Base-by-base conservation (phyloP, 768 basidiomycete species). In the Boletellus ananiceps region DNA sequence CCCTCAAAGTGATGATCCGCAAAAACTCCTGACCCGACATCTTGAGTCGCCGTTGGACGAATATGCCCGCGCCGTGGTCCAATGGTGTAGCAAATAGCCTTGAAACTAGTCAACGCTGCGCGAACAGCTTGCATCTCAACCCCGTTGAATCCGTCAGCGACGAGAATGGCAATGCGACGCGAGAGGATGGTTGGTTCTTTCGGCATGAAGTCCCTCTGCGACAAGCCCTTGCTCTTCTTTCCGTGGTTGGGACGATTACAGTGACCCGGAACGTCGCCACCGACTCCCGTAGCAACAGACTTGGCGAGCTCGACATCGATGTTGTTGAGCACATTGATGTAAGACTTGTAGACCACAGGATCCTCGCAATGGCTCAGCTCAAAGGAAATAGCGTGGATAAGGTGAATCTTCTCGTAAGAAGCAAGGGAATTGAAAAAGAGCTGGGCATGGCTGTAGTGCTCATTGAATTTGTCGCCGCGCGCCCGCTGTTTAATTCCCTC, bases 301-400 rank as follows among this genome's bases (percentile, higher is more conserved):
- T 78, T 75, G 0, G 91, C 89, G 37, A 94, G 76, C 9, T 85
- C 76, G 58, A 81, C 72, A 67, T 91, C 83, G 59, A 95, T 80
- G 59, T 85, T 72, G 64, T 83, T 86, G 55, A 89, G 76, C 14
- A 84, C 62, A 36, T 78, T 73, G 47, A 86, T 80, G 64, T 88
- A 86, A 2, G 73, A 73, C 62, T 80, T 70, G 65, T 85, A 86
- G 1, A 94, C 86, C 2, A 71, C 67, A 0, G 78, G 76, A 57
- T 93, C 88, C 44, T 89, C 84, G 67, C 86, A 88, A 61, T 93
- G 89, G 49, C 81, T 82, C 31, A 95, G 75, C 68, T 93, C 92
- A 64, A 95, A 94, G 12, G 82, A 79, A 50, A 88, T 74, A 5
- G 88, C 91, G 4, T 69, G 60, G 42, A 81, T 69, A 27, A 93